Evolutionary conservation across 371 early-diverging fungal species (phyloP), one percentile per base, ranked within the genome.

Genomic region (Apophysomyces ossiformis): DNA sequence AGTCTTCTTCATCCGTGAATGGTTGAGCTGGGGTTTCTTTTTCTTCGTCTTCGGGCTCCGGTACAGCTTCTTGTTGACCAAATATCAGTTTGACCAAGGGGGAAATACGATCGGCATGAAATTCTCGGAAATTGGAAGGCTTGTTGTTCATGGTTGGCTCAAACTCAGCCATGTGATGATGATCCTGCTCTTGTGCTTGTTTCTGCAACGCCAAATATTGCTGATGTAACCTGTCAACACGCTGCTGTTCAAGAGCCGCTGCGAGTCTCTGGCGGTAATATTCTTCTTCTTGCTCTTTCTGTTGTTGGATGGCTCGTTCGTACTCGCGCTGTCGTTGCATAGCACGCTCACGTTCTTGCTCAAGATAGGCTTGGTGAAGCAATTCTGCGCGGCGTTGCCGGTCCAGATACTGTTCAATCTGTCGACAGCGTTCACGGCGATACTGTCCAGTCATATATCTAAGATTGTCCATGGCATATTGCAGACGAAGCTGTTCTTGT

Each of bases 231-330:
- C 21, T n/a, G 8, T 68, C 58, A 11, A 65, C 60, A n/a, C 68
- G 65, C 9, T 59, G 61, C 43, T 65, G 72, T 37, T 71, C 72
- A 21, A 67, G 46, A 13, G 72, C 72, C 5, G 66, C 64, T n/a
- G 65, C 65, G 6, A 71, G 59, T 26, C 66, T 59, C 37, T 47
- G 65, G 13, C 72, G 68, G 39, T 65, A 60, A 44, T 58, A 57
- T n/a, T 43, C 62, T 15, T 43, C 62, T 15, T 68, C 68, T 26
- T 63, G 63, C 26, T 43, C 39, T 16, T 62, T 63, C 37, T 65
- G 57, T 21, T 32, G 54, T 7, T 21, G 16, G 8, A 7, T 50
- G n/a, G 21, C 54, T 21, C 21, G 16, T 58, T 59, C 59, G 32
- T 65, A 35, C 16, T 64, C 36, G n/a, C 47, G 62, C n/a, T 46